Base-by-base conservation (phyloP, 176 grass and related monocot species). In the Puccinellia tenuiflora region DNA sequence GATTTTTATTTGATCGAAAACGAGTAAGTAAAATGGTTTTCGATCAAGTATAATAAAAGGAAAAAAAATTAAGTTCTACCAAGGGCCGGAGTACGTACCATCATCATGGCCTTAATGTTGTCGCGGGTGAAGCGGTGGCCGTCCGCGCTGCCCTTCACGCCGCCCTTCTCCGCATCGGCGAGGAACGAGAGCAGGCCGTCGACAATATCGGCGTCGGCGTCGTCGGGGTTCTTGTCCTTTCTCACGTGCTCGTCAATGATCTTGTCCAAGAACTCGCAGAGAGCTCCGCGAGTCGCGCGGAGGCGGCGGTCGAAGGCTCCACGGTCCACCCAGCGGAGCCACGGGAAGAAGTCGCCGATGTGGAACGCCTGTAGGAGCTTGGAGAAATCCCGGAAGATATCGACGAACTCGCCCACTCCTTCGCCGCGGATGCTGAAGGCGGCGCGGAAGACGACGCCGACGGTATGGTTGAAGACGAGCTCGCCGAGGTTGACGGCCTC, bases 71-170 rank as follows among this genome's bases (percentile, higher is more conserved):
- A n/a, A n/a, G n/a, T n/a, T n/a, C n/a, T n/a, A n/a, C n/a, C n/a
- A n/a, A n/a, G n/a, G n/a, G n/a, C n/a, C n/a, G n/a, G n/a, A n/a
- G n/a, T 33, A 57, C 89, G 39, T 94, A 97, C 95, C 95, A 92
- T 97, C 78, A 97, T 89, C 16, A 97, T 87, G 17, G 90, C 95
- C 87, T 94, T 97, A 29, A 97, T 89, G 73, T 97, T 92, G 45
- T 92, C 88, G 67, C 86, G 85, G 12, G 90, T 89, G 55, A 97
- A 86, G 5, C 69, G 81, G 54, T 92, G 81, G 4, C 42, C 64
- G 28, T 29, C 88, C 40, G 2, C 77, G 48, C 12, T 3, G n/a
- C 1, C 24, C n/a, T 50, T 66, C 3, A 30, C 33, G 39, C 7
- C 35, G 38, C 4, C 9, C 5, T 35, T n/a, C 34, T 76, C 78